Conservation (phyloP, 768 basidiomycete genomes). For the Phaeolepiota aurea region DNA sequence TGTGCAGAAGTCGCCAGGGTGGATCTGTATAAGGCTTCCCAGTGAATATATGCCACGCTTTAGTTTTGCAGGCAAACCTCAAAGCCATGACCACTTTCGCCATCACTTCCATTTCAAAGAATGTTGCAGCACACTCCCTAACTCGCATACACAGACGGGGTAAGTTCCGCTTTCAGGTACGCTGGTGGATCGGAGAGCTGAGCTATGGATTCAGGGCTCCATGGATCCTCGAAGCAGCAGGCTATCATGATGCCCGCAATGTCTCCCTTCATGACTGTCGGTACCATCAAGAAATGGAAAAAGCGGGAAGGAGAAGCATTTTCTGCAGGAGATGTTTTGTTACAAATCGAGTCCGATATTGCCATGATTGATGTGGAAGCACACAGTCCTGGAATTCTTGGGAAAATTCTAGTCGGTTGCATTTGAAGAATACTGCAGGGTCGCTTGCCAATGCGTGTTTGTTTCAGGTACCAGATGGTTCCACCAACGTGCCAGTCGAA, state of each 20-base stretch:
- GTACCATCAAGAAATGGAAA: slow-evolving; percentile 74
- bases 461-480: slow-evolving; percentile 58
- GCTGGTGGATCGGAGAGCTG: too few relatives aligned
- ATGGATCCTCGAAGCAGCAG: slow-evolving; percentile 22
- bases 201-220: too few relatives aligned
- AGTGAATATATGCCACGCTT: too few relatives aligned
- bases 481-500: slow-evolving; percentile 40
- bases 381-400: slow-evolving; percentile 79
- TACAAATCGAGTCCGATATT: slow-evolving; percentile 76
- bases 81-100: background rate
- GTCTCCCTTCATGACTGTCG: slow-evolving; percentile 87
- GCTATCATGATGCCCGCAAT: slow-evolving; percentile 72
- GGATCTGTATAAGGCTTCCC: too few relatives aligned
- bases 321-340: slow-evolving; percentile 59
- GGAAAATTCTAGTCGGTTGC: slow-evolving; percentile 69
- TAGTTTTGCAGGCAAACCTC: background rate
- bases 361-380: slow-evolving; percentile 85
- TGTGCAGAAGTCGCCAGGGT: too few relatives aligned
- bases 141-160: background rate
- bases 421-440: too few relatives aligned
- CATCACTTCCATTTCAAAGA: background rate
- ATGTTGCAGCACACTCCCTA: background rate
- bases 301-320: slow-evolving; percentile 71
- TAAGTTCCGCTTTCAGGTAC: too few relatives aligned
- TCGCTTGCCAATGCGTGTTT: too few relatives aligned